Base-by-base conservation (phyloP, 2,329 filamentous ascomycete species). In the Magnaporthiopsis rhizophila region DNA sequence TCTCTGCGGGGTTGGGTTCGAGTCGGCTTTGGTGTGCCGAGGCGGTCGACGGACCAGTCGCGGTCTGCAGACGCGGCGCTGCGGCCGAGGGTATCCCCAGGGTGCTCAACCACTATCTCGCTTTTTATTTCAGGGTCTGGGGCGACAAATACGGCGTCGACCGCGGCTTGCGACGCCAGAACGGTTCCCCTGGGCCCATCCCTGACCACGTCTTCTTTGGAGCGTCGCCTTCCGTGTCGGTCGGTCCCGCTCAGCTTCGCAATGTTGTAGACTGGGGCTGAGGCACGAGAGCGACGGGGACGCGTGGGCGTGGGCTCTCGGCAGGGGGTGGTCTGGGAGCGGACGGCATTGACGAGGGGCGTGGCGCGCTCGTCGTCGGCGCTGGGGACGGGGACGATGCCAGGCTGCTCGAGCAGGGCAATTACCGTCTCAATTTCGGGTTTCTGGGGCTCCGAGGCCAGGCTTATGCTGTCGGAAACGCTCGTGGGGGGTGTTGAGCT, bases 241-340 rank as follows among this genome's bases (percentile, higher is more conserved):
- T 82, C 81, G 61, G 85, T 89, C 68, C 87, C 86, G 65, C 81
- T 82, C 62, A 89, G 78, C 69, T 84, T 81, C 67, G 85, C 80
- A 21, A 89, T 76, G 69, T 91, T 91, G 76, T 91, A 91, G 21
- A 87, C 83, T 15, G 84, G 81, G 24, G 85, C 77, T 63, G 80
- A 81, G n/a, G 76, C 70, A 67, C 84, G 81, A 53, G 80, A 77
- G 70, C 87, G 84, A 69, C 81, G 82, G 66, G 83, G 80, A 65
- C 86, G 83, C 64, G 72, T 71, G 62, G 73, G 69, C n/a, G 75
- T 61, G 26, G 38, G 21, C n/a, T 34, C 62, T 34, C 15, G 32
- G 38, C n/a, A 32, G 62, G 64, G 45, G 63, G 61, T 62, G 63
- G 61, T 62, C 60, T 50, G 65, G 45, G 11, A 28, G 28, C 62